Percentiles rank a stretch among this genome's conserved stretches.
phyloP scores from a whole-genome alignment of 495 filamentous ascomycete genomes.

The Lasiosphaeris hirsuta region DNA sequence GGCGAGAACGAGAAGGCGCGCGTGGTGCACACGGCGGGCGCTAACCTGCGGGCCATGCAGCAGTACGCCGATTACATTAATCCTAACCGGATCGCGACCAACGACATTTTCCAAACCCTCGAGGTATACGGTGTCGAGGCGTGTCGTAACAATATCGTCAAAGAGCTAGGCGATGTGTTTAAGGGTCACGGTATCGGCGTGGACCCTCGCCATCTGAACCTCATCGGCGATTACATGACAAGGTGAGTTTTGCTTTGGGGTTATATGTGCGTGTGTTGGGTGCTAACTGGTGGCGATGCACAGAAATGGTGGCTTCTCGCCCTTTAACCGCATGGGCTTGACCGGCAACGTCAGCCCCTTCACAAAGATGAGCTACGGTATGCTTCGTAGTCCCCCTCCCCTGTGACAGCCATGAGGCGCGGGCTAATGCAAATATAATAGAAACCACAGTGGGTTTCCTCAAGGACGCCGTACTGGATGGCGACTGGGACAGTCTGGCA shows the following conservation, averaged over 20 bases:
- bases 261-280: not conserved
- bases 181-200: constrained; percentile 88
- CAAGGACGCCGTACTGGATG: constrained; percentile 83
- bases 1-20: constrained; percentile 42
- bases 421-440: constrained; percentile 12
- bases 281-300: not conserved
- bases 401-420: too few relatives aligned
- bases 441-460: constrained; percentile 91
- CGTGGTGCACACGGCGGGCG: constrained; percentile 72
- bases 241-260: constrained; percentile 7
- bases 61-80: constrained; percentile 82
- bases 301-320: constrained; percentile 74
- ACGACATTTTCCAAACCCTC: constrained; percentile 85
- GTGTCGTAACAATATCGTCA: constrained; percentile 77
- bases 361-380: constrained; percentile 93
- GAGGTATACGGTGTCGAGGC: constrained; percentile 90
- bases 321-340: constrained; percentile 88
- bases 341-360: constrained; percentile 81
- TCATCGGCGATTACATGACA: constrained; percentile 97
- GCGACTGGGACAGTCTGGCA: constrained; percentile 82
- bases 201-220: constrained; percentile 86
- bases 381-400: not conserved
- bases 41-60: constrained; percentile 88
- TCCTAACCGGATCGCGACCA: constrained; percentile 82
- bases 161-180: constrained; percentile 86